Conservation (phyloP, 2,329 filamentous ascomycete species). For the Cytospora piceicola region DNA sequence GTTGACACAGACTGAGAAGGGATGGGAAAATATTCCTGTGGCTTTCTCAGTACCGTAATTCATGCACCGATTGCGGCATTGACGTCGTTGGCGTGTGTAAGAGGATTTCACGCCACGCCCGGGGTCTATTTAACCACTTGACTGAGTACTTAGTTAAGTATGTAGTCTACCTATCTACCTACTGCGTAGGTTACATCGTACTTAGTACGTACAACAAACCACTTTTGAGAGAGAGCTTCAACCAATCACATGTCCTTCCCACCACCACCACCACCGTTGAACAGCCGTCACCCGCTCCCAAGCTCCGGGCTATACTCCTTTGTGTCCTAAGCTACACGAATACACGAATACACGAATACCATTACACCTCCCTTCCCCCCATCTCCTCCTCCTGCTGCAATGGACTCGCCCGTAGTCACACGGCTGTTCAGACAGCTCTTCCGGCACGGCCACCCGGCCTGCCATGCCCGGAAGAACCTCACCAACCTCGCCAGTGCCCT, state of each 20-base stretch:
- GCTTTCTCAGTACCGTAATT: neutral
- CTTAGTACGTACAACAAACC: no score
- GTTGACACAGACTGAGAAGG: neutral
- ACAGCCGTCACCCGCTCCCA: neutral
- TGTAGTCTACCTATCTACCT: no score
- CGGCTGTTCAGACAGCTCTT: slow-evolving; percentile 87
- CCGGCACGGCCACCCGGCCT: slow-evolving; percentile 63
- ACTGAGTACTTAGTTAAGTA: no score
- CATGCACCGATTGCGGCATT: slow-evolving; percentile 18
- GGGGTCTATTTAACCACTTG: neutral
- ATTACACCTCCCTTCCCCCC: neutral
- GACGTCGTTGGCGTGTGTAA: slow-evolving; percentile 12
- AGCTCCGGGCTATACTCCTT: neutral
- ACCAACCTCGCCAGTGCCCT: slow-evolving; percentile 44
- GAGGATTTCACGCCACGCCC: slow-evolving; percentile 6
- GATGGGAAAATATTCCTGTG: neutral
- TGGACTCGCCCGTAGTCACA: slow-evolving; percentile 81
- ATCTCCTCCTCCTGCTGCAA: slow-evolving; percentile 43
- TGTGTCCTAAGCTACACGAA: neutral
- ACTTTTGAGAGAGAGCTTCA: slow-evolving; percentile 5
- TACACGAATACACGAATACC: neutral
- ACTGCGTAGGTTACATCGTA: no score
- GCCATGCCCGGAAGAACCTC: slow-evolving; percentile 56
- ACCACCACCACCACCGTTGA: slow-evolving; percentile 8
- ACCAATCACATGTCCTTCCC: slow-evolving; percentile 12